phyloP scores from a whole-genome alignment of 2,329 filamentous ascomycete species.

The Hirsutella minnesotensis region DNA sequence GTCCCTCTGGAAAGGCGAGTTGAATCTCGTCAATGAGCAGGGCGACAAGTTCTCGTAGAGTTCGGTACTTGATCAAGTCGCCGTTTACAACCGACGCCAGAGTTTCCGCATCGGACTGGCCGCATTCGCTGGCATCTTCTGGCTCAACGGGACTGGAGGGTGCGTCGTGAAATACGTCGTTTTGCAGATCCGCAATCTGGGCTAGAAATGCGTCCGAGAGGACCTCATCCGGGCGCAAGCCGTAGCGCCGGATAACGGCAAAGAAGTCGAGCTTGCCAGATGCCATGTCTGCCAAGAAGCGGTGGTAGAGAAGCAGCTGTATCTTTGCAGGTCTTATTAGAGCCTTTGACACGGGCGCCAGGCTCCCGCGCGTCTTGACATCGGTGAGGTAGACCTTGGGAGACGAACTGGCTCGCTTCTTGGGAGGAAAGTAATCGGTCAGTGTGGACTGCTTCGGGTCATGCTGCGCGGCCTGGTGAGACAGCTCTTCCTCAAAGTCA shows the following conservation, averaged over 20 bases:
- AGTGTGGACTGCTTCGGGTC: constrained; percentile 24
- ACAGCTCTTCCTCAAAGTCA: constrained; percentile 51
- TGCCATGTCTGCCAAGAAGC: constrained; percentile 67
- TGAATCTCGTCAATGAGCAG: constrained; percentile 34
- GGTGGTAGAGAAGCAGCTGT: constrained; percentile 83
- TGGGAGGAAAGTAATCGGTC: constrained; percentile 25
- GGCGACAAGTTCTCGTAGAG: constrained; percentile 32
- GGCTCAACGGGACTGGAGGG: constrained; percentile 20
- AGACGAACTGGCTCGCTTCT: constrained; percentile 4
- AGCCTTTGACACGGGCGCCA: constrained; percentile 51
- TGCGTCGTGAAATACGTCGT: constrained; percentile 47
- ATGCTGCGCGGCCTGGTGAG: constrained; percentile 17
- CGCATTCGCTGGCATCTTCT: background rate
- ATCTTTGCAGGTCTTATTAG: constrained; percentile 68
- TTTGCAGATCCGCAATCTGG: constrained; percentile 58
- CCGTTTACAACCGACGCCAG: background rate
- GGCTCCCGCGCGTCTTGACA: constrained; percentile 68
- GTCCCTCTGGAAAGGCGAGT: constrained; percentile 40
- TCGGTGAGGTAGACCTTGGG: constrained; percentile 63
- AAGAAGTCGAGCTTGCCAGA: constrained; percentile 58
- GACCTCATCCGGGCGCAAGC: constrained; percentile 46
- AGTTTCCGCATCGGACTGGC: too few species aligned
- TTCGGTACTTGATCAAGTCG: constrained; percentile 32
- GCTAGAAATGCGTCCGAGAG: constrained; percentile 76
- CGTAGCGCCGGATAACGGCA: constrained; percentile 59